Evolutionary conservation across 345 rosid genomes (phyloP), one percentile per base, ranked within the genome.

Genomic region (Brassica carinata): DNA sequence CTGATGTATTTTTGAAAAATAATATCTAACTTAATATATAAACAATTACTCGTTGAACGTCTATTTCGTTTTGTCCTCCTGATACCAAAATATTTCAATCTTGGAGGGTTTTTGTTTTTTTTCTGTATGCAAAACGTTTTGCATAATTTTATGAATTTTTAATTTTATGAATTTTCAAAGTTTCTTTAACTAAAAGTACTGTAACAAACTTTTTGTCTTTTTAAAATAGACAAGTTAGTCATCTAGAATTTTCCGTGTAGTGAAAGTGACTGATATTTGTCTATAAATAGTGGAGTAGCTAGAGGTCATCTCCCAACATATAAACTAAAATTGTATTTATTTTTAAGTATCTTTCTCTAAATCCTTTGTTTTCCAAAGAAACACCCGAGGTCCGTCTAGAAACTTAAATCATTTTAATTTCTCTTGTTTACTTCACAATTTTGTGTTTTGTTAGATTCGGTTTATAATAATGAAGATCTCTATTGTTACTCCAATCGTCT

Each of bases 251-350:
- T 5, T 71, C 40, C 71, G 6, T 5, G 58, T 33, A 15, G 51
- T 9, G 43, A 71, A 64, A 71, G 65, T 51, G 76, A 34, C 31
- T 33, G 7, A 55, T 40, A 58, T 15, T 27, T 2, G 31, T 19
- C 64, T 78, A 78, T 78, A 78, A 65, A 78, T 65, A 72, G 77
- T 11, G 33, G 23, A 64, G 33, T 55, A 78, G 34, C 45, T 8
- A 78, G n/a, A 55, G 64, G 3, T 38, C 75, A 48, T 63, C 58
- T 14, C 71, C 23, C 15, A 33, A 33, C 10, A 13, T 70, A 77
- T 33, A 63, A 77, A 64, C 1, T 72, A 72, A 40, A 63, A n/a
- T 38, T 10, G 64, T 63, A 61, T 71, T 71, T 43, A 78, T 55
- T 45, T 69, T 3, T 55, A 62, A 70, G 63, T 31, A 23, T 18